phyloP scores from a whole-genome alignment of 2,329 filamentous ascomycete species.

The Penicillium sp. region DNA sequence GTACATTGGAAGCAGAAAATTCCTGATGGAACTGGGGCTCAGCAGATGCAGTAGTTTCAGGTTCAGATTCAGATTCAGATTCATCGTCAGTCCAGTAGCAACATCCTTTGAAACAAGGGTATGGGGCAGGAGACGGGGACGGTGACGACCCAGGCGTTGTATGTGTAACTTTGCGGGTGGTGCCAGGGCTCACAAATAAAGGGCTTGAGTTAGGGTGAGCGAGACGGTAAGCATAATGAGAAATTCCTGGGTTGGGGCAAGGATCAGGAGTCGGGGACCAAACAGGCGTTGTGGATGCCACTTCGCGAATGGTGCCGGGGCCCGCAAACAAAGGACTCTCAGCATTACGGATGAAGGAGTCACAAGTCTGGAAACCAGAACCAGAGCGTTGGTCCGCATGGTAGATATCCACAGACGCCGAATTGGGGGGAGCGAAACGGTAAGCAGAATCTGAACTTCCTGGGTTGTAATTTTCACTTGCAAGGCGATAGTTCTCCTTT shows the following conservation, averaged over 20 bases:
- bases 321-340: background rate
- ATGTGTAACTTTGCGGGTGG: background rate
- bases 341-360: no score
- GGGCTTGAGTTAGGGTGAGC: background rate
- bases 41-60: background rate
- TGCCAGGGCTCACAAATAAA: background rate
- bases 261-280: background rate
- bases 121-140: no score
- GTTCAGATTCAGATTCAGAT: background rate
- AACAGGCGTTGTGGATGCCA: background rate
- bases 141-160: background rate
- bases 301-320: background rate
- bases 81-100: background rate
- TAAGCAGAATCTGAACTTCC: background rate
- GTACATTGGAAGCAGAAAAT: background rate
- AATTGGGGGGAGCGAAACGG: background rate
- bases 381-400: background rate
- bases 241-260: no score
- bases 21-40: background rate
- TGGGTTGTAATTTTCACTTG: background rate
- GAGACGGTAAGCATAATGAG: background rate
- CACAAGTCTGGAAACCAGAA: background rate
- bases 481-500: background rate
- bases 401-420: background rate
- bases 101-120: background rate